Base-by-base conservation (phyloP, 208 protist species). In the Leptomonas pyrrhocoris region DNA sequence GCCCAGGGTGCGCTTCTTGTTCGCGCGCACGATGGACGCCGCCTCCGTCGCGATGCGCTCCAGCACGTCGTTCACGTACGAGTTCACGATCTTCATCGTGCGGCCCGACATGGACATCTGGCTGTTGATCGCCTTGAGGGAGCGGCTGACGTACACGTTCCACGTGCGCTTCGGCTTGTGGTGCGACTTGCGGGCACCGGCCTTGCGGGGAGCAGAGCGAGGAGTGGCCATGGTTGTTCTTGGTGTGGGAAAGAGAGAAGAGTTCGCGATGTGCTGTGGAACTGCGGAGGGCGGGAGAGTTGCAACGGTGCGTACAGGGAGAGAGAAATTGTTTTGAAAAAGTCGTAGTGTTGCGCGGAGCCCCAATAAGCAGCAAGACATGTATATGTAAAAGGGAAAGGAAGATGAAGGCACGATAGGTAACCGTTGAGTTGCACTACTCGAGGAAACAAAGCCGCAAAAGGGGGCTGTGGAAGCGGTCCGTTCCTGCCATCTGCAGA, bases 21-120 rank as follows among this genome's bases (percentile, higher is more conserved):
- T n/a, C n/a, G n/a, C n/a, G n/a, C n/a, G n/a, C n/a, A n/a, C n/a
- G n/a, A n/a, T n/a, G n/a, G n/a, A n/a, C n/a, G n/a, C n/a, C 6
- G 97, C 97, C 86, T 99, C 97, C 42, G 72, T 68, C n/a, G 96
- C 94, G 61, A 99, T 95, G 75, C 96, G 89, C 83, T 99, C 98
- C 79, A 99, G 98, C 72, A 98, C 90, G 91, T 99, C 98, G 81
- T 94, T 96, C 70, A 99, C 96, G 77, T 99, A 99, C 25, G 94
- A 98, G 92, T 99, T 98, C 92, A 99, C 97, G 68, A 99, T 98
- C 63, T 76, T 81, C 97, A 99, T 99, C 60, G 95, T 97, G 71
- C 94, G 89, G 75, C 84, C 88, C 36, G 94, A 97, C 80, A 99
- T 98, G 77, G 96, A 96, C 66, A 98, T 98, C 64, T 89, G 79